phyloP scores from a whole-genome alignment of 2,329 filamentous ascomycete genomes.

The Penicillium freii region DNA sequence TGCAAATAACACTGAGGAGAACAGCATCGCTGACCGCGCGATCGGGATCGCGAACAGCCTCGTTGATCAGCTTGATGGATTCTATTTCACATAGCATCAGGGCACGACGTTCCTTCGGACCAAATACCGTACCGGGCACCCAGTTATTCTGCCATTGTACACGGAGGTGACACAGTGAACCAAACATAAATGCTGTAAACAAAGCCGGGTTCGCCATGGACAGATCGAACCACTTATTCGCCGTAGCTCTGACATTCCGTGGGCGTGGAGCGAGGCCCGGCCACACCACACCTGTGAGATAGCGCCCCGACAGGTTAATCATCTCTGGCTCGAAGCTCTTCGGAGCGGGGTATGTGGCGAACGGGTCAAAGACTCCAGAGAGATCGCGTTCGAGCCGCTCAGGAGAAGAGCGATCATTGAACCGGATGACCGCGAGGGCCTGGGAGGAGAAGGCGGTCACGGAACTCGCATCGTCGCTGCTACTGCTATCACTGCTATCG shows the following conservation, averaged over 20 bases:
- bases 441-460: neutral
- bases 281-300: slow-evolving; percentile 30
- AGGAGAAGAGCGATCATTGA: slow-evolving; percentile 13
- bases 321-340: slow-evolving; percentile 21
- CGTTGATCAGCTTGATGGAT: slow-evolving; percentile 37
- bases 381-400: slow-evolving; percentile 25
- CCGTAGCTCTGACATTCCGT: neutral
- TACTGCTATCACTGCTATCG: slow-evolving; percentile 22
- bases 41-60: slow-evolving; percentile 32
- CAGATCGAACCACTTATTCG: slow-evolving; percentile 31
- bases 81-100: slow-evolving; percentile 32
- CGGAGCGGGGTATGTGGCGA: slow-evolving; percentile 27
- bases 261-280: slow-evolving; percentile 26
- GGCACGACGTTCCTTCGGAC: slow-evolving; percentile 23
- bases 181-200: slow-evolving; percentile 34
- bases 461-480: slow-evolving; percentile 6
- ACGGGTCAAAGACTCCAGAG: slow-evolving; percentile 29
- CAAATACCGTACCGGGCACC: slow-evolving; percentile 22
- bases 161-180: slow-evolving; percentile 34
- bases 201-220: slow-evolving; percentile 30
- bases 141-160: slow-evolving; percentile 30
- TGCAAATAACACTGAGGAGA: slow-evolving; percentile 37
- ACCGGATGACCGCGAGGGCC: neutral
- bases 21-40: slow-evolving; percentile 36
- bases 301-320: slow-evolving; percentile 23